A percentile compares a stretch with the other conserved stretches of the same genome.
Conservation (phyloP, 2,329 filamentous ascomycete genomes). For the Proliferodiscus dingleyae region DNA sequence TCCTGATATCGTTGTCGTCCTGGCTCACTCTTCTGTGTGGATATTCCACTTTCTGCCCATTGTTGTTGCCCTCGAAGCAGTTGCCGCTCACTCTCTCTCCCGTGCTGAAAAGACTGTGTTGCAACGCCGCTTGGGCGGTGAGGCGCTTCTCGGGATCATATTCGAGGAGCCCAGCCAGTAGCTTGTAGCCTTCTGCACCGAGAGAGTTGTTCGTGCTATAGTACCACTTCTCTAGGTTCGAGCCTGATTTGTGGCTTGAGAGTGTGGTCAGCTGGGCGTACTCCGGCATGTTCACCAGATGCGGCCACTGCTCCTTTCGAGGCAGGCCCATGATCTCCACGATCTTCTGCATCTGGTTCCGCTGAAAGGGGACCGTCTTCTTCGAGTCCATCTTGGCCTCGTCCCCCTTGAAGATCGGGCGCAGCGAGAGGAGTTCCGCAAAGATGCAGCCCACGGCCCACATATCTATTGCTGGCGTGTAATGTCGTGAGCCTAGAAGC, state of each 20-base stretch:
- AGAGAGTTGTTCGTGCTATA: conserved; percentile 65
- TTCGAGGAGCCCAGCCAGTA: conserved; percentile 78
- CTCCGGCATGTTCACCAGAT: conserved; percentile 81
- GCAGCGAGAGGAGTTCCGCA: conserved; percentile 81
- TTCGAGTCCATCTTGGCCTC: conserved; percentile 99
- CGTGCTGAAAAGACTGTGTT: conserved; percentile 81
- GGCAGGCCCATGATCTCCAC: conserved; percentile 93
- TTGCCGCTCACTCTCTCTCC: conserved; percentile 67
- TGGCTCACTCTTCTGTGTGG: conserved; percentile 85
- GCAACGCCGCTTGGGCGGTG: conserved; percentile 81
- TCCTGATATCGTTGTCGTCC: conserved; percentile 95
- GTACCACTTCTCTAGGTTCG: conserved; percentile 72
- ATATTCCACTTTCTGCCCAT: conserved; percentile 84
- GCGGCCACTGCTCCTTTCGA: conserved; percentile 82
- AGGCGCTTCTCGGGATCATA: conserved; percentile 89
- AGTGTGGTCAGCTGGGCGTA: conserved; percentile 64
- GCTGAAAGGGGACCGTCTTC: conserved; percentile 94
- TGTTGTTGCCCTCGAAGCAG: conserved; percentile 88
- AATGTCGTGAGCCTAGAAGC: conserved; percentile 87
- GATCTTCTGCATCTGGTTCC: conserved; percentile 99
- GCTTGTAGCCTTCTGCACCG: conserved; percentile 72
- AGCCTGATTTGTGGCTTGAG: conserved; percentile 42
- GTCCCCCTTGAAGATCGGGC: conserved; percentile 97
- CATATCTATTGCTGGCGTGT: conserved; percentile 93
- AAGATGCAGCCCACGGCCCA: conserved; percentile 99